A percentile compares a stretch with the other conserved stretches of the same genome.
phyloP scores from a whole-genome alignment of 208 protist species.

The Trypanosoma cruzi region DNA sequence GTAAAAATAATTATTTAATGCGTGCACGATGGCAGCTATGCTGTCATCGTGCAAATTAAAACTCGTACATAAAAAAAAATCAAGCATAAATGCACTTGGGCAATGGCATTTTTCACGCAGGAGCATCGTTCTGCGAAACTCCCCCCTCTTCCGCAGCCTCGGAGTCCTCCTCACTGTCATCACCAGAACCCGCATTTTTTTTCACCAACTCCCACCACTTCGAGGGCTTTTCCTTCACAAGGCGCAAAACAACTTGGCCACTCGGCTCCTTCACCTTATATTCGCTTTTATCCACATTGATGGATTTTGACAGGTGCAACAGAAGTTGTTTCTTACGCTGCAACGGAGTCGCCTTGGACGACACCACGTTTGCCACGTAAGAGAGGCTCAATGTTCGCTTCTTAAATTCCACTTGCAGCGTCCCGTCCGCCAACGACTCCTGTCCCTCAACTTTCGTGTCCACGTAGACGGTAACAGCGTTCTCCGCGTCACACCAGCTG shows the following conservation, averaged over 20 bases:
- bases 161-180: constrained; percentile 19
- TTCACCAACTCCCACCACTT: constrained; percentile 68
- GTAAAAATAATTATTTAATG: too few species aligned
- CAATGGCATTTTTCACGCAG: too few species aligned
- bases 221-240: constrained; percentile 49
- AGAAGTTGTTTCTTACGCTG: constrained; percentile 36
- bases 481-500: constrained; percentile 75
- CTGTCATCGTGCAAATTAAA: too few species aligned
- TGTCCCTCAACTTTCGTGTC: constrained; percentile 41
- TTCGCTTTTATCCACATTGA: constrained; percentile 44
- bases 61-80: too few species aligned
- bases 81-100: too few species aligned
- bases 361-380: constrained; percentile 35
- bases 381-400: constrained; percentile 33
- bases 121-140: background rate
- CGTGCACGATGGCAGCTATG: too few species aligned
- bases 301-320: constrained; percentile 50
- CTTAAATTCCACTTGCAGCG: constrained; percentile 45
- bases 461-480: constrained; percentile 71
- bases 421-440: constrained; percentile 39
- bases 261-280: constrained; percentile 54
- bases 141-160: constrained; percentile 18
- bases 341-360: constrained; percentile 16
- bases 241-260: constrained; percentile 58
- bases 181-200: constrained; percentile 26